Evolutionary conservation across 371 early-diverging fungal species (phyloP).

Genomic region (Sporodiniella umbellata): DNA sequence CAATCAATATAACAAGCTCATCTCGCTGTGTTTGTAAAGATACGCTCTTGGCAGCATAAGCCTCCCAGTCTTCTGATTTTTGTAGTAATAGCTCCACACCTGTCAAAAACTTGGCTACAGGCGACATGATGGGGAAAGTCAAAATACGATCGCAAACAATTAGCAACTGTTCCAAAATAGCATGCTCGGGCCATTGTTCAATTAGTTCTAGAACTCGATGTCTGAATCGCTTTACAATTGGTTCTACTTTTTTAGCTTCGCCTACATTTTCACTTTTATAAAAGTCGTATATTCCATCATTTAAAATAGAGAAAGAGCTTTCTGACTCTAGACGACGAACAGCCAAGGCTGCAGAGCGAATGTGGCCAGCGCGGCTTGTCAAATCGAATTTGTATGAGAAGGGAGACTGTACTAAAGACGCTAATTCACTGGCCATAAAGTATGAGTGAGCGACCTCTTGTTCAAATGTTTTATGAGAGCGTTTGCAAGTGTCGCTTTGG

Average conservation of each 20-base stretch:
- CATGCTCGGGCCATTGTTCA: constrained; percentile 90
- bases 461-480: constrained; percentile 17
- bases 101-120: constrained; percentile 87
- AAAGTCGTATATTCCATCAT: constrained; percentile 74
- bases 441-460: constrained; percentile 35
- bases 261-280: constrained; percentile 79
- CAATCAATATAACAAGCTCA: constrained; percentile 71
- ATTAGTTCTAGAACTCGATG: constrained; percentile 61
- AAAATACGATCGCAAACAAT: constrained; percentile 69
- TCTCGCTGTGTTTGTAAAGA: constrained; percentile 74
- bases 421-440: constrained; percentile 31
- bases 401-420: constrained; percentile 32
- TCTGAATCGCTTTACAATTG: constrained; percentile 66
- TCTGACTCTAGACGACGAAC: constrained; percentile 38
- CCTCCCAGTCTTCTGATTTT: constrained; percentile 94
- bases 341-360: constrained; percentile 26
- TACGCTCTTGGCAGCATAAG: constrained; percentile 81
- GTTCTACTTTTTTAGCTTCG: constrained; percentile 68
- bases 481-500: constrained; percentile 13
- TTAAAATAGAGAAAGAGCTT: constrained; percentile 33
- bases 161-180: constrained; percentile 74
- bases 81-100: constrained; percentile 85
- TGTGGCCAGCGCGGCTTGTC: constrained; percentile 32
- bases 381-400: constrained; percentile 24
- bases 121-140: constrained; percentile 75